Percentiles rank a stretch among this genome's conserved stretches.
Evolutionary conservation across 768 basidiomycete species (phyloP).

Genomic region (Kwoniella dejecticola): DNA sequence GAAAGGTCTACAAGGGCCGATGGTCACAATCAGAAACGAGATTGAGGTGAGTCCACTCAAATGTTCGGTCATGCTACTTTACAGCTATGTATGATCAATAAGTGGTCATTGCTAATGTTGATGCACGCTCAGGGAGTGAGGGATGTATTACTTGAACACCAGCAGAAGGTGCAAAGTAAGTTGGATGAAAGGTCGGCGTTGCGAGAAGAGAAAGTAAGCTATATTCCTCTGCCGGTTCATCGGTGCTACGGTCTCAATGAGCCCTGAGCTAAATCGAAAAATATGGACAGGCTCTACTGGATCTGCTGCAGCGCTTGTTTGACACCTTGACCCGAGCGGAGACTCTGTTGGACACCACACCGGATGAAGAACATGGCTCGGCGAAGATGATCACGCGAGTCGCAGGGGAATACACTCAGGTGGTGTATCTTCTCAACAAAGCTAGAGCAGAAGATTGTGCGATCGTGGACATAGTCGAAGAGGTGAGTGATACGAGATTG

Average conservation of each 20-base stretch:
- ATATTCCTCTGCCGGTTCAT: neutral
- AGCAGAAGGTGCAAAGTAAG: constrained; percentile 75
- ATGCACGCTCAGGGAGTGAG: constrained; percentile 27
- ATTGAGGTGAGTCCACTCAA: constrained; percentile 64
- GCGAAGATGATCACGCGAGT: constrained; percentile 65
- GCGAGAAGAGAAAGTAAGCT: constrained; percentile 77
- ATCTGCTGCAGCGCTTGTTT: constrained; percentile 85
- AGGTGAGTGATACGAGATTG: constrained; percentile 72
- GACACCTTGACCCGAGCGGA: constrained; percentile 89
- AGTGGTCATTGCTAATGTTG: neutral
- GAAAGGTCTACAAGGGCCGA: constrained; percentile 67
- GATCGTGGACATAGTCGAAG: constrained; percentile 80
- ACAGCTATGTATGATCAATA: neutral
- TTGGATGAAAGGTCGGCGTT: constrained; percentile 72
- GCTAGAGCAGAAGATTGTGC: constrained; percentile 73
- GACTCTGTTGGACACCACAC: constrained; percentile 64
- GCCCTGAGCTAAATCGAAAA: too few species aligned
- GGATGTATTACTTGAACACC: constrained; percentile 27
- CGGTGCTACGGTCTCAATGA: neutral
- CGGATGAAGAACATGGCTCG: constrained; percentile 26
- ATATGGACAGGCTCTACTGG: constrained; percentile 81
- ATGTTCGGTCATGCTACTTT: neutral
- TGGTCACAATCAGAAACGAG: constrained; percentile 66
- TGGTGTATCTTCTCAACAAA: constrained; percentile 85
- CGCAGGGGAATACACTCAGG: constrained; percentile 86